phyloP scores from a whole-genome alignment of 2,329 filamentous ascomycete species.

The Aspergillus clavatus region DNA sequence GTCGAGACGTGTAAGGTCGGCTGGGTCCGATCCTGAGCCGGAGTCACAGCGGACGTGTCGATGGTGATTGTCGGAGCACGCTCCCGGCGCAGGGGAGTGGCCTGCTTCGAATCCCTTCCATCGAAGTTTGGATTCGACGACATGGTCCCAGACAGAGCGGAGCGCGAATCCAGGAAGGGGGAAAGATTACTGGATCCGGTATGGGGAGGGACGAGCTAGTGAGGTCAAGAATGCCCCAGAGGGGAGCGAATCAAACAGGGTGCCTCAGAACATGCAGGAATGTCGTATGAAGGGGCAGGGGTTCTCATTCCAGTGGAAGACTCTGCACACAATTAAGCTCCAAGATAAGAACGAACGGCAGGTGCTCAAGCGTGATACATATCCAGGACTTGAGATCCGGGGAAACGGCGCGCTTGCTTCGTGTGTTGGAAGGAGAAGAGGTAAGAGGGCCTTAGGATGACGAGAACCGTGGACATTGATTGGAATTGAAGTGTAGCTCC shows the following conservation, averaged over 20 bases:
- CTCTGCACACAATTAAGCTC: background rate
- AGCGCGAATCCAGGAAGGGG: constrained; percentile 3
- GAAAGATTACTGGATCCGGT: constrained; percentile 12
- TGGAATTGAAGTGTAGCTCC: too few relatives aligned
- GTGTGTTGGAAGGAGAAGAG: background rate
- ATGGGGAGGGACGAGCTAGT: too few relatives aligned
- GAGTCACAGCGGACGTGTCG: constrained; percentile 51
- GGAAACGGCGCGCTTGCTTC: background rate
- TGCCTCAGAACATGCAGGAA: constrained; percentile 11
- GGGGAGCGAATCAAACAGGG: constrained; percentile 13
- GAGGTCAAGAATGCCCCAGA: constrained; percentile 18
- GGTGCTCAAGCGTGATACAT: background rate
- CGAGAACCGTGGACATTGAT: too few relatives aligned
- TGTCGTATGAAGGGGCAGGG: background rate
- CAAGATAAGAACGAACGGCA: background rate
- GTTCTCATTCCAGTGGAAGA: constrained; percentile 5
- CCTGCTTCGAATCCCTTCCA: constrained; percentile 24
- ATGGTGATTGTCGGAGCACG: constrained; percentile 54
- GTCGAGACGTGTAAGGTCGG: constrained; percentile 37
- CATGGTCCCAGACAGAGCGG: constrained; percentile 13
- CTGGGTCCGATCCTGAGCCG: constrained; percentile 32
- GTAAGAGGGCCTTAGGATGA: too few relatives aligned
- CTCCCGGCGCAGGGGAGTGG: constrained; percentile 37
- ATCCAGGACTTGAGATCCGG: background rate
- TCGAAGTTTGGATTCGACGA: constrained; percentile 30